Conservation (phyloP, 192 early-diverging fungal species). For the Rhizophagus clarus region DNA sequence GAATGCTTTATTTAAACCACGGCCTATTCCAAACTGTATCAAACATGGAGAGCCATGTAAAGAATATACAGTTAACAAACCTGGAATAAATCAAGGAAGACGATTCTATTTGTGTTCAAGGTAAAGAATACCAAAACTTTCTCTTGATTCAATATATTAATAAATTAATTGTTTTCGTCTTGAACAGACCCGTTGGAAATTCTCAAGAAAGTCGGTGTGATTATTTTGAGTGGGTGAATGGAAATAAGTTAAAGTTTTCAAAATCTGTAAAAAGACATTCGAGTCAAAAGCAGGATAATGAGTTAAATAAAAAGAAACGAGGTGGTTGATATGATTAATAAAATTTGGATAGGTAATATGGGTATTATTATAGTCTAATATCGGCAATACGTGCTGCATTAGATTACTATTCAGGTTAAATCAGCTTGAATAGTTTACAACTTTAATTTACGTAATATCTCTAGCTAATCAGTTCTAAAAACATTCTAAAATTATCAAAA, state of each 20-base stretch:
- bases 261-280: background rate
- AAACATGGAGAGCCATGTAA: slow-evolving; percentile 64
- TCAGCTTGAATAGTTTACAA: no score
- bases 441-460: no score
- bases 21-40: slow-evolving; percentile 57
- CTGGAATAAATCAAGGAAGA: slow-evolving; percentile 70
- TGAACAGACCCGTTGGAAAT: slow-evolving; percentile 34
- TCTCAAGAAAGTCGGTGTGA: slow-evolving; percentile 33
- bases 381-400: no score
- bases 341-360: no score
- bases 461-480: no score
- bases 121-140: slow-evolving; percentile 39
- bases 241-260: background rate
- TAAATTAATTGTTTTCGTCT: background rate
- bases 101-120: slow-evolving; percentile 68
- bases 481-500: no score
- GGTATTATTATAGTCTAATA: no score
- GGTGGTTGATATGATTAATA: background rate
- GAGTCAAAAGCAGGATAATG: background rate
- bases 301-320: background rate
- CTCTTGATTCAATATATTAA: background rate
- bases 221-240: slow-evolving; percentile 37
- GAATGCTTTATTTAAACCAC: slow-evolving; percentile 57
- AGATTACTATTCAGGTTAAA: no score
- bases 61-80: slow-evolving; percentile 67